A percentile compares a stretch with the other conserved stretches of the same genome.
Evolutionary conservation across 768 basidiomycete genomes (phyloP).

Genomic region (Boletus speciosus): DNA sequence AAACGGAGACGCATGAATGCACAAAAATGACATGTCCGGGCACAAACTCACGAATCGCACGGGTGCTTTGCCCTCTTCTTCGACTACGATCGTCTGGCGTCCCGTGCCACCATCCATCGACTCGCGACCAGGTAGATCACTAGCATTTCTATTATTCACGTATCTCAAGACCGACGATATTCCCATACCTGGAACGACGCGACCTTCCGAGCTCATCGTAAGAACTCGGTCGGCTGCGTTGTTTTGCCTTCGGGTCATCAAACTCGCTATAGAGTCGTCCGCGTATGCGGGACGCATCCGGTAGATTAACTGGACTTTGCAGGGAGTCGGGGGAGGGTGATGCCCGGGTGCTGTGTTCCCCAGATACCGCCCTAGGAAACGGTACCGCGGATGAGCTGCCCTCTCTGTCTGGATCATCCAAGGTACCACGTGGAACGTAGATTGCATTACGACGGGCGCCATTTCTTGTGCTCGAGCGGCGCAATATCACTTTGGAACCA

Average conservation of each 20-base stretch:
- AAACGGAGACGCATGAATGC: conserved; percentile 9
- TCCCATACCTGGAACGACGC: conserved; percentile 64
- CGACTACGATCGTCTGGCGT: conserved; percentile 68
- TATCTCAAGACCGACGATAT: conserved; percentile 63
- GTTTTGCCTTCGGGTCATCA: conserved; percentile 50
- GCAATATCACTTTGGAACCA: conserved; percentile 45
- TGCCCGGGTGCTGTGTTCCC: conserved; percentile 38
- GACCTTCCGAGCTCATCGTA: conserved; percentile 64
- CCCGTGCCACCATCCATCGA: conserved; percentile 62
- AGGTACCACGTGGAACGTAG: conserved; percentile 40
- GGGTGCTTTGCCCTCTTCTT: conserved; percentile 76
- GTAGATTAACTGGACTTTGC: conserved; percentile 25
- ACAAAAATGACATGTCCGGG: not conserved
- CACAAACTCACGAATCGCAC: conserved; percentile 71
- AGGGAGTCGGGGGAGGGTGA: conserved; percentile 40
- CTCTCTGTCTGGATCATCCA: conserved; percentile 35
- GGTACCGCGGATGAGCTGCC: conserved; percentile 48
- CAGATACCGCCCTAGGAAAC: conserved; percentile 61
- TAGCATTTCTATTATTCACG: conserved; percentile 52
- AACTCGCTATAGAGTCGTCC: conserved; percentile 75
- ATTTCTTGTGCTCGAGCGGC: conserved; percentile 57
- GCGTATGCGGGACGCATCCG: conserved; percentile 39
- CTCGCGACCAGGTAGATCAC: conserved; percentile 61
- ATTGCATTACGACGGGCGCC: conserved; percentile 45
- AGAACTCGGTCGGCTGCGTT: conserved; percentile 60